Evolutionary conservation across 139 green algal genomes (phyloP), one percentile per base, ranked within the genome.

Genomic region (Zygnema cylindricum): DNA sequence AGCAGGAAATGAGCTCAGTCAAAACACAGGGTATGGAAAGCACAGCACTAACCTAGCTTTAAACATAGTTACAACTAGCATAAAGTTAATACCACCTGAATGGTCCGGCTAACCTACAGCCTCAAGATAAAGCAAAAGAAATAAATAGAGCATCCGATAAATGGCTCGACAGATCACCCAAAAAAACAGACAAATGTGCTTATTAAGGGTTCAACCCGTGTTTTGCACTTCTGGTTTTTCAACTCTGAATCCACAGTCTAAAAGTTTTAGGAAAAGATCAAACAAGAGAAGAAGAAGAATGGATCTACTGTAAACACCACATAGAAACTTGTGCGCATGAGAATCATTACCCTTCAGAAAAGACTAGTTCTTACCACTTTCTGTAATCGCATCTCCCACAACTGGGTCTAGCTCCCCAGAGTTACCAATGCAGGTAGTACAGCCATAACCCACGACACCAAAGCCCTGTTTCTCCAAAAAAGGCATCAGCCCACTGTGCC

Each of bases 381-480:
- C 55, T 22, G 77, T 81, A 71, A 93, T 87, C 42, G 89, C 90
- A 25, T 88, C 33, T 7, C 38, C 35, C 2, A 93, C 78, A 2
- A 42, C 33, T 39, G 90, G 55, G 11, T 69, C 22, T n/a, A 93
- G n/a, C 25, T 92, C 89, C 1, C 89, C 89, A 76, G 54, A 86
- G 81, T 92, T 92, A 54, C 89, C 89, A 76, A 92, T 92, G 89
- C 89, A 93, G 36, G 90, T 93, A 30, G 90, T 93, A 89, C 90
- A 93, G 1, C 90, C 90, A 33, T 93, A 93, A 23, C 90, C 90
- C 1, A 93, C 90, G 42, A 91, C 30, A 41, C 42, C 33, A 81
- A 93, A 93, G 23, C 90, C 90, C 33, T 90, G 89, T 81, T 88
- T 89, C 43, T 93, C 90, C 54, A 93, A 69, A 0, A 85, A 55